These are phyloP conservation scores for Pseudonitzschia multiseries DNA, from an alignment of 108 stramenopile genomes.

Conservation along the genomic window DNA sequence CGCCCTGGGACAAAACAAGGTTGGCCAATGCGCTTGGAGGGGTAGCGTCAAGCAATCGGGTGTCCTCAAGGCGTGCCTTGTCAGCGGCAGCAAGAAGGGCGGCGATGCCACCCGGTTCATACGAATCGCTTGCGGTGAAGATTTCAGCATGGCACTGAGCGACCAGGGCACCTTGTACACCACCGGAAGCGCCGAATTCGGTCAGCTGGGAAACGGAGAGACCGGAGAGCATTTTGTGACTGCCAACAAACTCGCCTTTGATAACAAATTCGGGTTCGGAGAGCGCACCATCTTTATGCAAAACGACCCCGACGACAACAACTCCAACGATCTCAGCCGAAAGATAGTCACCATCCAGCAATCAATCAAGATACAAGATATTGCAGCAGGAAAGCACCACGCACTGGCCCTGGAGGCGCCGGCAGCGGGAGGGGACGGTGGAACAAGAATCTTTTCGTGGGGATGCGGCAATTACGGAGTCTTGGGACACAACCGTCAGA, in stretches of 20 bases:
- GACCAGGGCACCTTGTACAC: slow-evolving; percentile 76
- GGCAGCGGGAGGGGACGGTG: slow-evolving; percentile 19
- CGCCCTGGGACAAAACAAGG: slow-evolving; percentile 70
- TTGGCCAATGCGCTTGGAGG: slow-evolving; percentile 78
- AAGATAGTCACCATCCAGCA: slow-evolving; percentile 44
- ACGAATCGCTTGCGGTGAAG: slow-evolving; percentile 80
- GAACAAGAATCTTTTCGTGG: slow-evolving; percentile 74
- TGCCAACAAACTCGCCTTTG: slow-evolving; percentile 78
- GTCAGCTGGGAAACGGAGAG: slow-evolving; percentile 86
- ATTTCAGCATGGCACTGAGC: slow-evolving; percentile 75
- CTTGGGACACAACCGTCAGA: slow-evolving; percentile 80
- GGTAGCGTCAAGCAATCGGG: slow-evolving; percentile 31
- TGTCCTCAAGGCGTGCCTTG: slow-evolving; percentile 21
- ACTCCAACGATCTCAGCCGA: slow-evolving; percentile 23
- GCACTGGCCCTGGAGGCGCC: slow-evolving; percentile 78
- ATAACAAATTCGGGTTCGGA: slow-evolving; percentile 66
- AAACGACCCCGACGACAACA: slow-evolving; percentile 48
- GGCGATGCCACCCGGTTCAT: slow-evolving; percentile 20
- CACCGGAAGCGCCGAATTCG: slow-evolving; percentile 76
- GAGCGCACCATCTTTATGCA: slow-evolving; percentile 57
- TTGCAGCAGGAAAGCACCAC: slow-evolving; percentile 86
- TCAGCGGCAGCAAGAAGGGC: background rate
- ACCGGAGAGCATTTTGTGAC: slow-evolving; percentile 87
- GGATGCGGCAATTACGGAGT: slow-evolving; percentile 88
- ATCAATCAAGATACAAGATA: slow-evolving; percentile 50